phyloP scores from a whole-genome alignment of 2,329 filamentous ascomycete species.

The Nothophaeocryptopus gaeumannii region DNA sequence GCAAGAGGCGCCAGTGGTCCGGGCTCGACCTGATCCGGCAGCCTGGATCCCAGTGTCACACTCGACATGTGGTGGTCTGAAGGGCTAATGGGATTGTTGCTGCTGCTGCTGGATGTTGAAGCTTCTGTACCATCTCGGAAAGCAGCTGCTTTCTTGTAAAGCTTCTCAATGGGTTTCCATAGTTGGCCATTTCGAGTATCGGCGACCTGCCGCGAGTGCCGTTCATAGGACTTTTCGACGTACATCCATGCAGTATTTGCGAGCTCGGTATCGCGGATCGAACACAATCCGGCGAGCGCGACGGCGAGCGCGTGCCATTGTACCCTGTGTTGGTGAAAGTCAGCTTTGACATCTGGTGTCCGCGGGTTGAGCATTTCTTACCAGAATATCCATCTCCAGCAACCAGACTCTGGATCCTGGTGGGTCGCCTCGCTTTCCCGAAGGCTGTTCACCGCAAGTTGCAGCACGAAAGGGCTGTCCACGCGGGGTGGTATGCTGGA shows the following conservation, averaged over 20 bases:
- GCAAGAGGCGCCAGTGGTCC: background rate
- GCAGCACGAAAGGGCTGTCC: constrained; percentile 28
- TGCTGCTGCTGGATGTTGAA: background rate
- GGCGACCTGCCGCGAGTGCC: constrained; percentile 47
- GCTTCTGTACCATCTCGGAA: constrained; percentile 22
- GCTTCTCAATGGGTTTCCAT: constrained; percentile 55
- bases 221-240: constrained; percentile 46
- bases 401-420: constrained; percentile 37
- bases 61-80: too few species aligned
- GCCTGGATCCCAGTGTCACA: too few species aligned
- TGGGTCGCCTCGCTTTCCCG: constrained; percentile 39
- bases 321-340: constrained; percentile 26
- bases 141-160: constrained; percentile 48
- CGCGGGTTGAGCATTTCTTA: too few species aligned
- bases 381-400: constrained; percentile 52
- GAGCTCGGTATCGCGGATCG: constrained; percentile 45
- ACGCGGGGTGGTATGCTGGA: constrained; percentile 27
- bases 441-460: constrained; percentile 45
- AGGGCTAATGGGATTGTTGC: too few species aligned
- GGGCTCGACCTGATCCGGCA: background rate
- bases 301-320: constrained; percentile 57
- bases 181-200: constrained; percentile 51
- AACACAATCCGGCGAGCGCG: constrained; percentile 52
- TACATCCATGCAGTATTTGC: constrained; percentile 51
- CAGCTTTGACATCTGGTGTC: too few species aligned